phyloP scores from a whole-genome alignment of 192 early-diverging fungal genomes.

The Gamsiella multidivaricata region DNA sequence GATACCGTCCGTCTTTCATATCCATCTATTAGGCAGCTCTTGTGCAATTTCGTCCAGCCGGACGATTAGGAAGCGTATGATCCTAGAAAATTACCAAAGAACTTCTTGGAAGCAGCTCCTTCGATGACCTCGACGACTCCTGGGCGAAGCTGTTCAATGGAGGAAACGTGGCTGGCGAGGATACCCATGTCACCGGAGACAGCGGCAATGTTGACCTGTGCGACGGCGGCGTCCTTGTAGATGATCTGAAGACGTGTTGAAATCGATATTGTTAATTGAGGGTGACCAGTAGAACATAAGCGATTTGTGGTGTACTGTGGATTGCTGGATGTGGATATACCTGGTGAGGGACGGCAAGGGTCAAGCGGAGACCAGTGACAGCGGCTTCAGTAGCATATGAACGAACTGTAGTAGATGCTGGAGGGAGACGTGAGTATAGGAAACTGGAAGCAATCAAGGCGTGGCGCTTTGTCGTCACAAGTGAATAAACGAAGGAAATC shows the following conservation, averaged over 20 bases:
- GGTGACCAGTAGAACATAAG: background rate
- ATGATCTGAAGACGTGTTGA: slow-evolving; percentile 63
- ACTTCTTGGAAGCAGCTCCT: slow-evolving; percentile 82
- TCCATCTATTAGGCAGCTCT: no score
- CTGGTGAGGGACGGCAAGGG: slow-evolving; percentile 93
- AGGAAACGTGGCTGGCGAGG: slow-evolving; percentile 96
- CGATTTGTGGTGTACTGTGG: background rate
- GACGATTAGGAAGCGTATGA: no score
- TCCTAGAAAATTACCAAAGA: slow-evolving; percentile 78
- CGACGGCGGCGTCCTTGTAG: slow-evolving; percentile 78
- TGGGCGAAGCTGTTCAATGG: slow-evolving; percentile 94
- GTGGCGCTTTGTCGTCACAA: no score
- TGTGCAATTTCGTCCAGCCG: no score
- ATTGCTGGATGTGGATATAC: slow-evolving; percentile 51
- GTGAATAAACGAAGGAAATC: no score
- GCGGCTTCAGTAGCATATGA: slow-evolving; percentile 86
- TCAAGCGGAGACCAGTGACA: slow-evolving; percentile 76
- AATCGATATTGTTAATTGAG: background rate
- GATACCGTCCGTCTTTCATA: no score
- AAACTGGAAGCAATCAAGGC: no score
- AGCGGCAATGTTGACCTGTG: slow-evolving; percentile 94
- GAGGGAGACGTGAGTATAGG: no score
- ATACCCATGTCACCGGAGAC: slow-evolving; percentile 98
- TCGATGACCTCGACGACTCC: slow-evolving; percentile 87
- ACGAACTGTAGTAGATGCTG: slow-evolving; percentile 61